These are phyloP conservation scores for Reutealis trisperma DNA, from an alignment of 345 rosid genomes.

Conservation along the genomic window DNA sequence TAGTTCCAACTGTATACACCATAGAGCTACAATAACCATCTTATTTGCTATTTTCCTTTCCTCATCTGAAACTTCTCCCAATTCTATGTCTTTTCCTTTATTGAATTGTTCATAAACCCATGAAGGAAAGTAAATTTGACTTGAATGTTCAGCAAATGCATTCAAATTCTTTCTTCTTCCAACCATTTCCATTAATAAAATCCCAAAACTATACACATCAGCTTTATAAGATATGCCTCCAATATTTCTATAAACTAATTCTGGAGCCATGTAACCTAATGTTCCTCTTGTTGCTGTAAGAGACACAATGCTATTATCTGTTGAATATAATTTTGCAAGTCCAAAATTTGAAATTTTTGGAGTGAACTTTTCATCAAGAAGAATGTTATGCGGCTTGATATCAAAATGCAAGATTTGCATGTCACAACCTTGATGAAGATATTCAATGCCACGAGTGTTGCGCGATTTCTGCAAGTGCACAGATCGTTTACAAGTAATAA, in stretches of 20 bases:
- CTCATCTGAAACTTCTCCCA: not conserved
- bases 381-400: conserved; percentile 8
- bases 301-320: not conserved
- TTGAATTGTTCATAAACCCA: not conserved
- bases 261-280: not conserved
- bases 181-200: too few relatives aligned
- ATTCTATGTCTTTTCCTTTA: not conserved
- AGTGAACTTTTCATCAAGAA: not conserved
- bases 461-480: too few relatives aligned
- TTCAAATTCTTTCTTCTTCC: too few relatives aligned
- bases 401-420: conserved; percentile 12
- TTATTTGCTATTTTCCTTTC: not conserved
- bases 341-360: conserved; percentile 1
- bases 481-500: too few relatives aligned
- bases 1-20: conserved; percentile 1
- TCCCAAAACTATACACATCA: too few relatives aligned
- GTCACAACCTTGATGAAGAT: not conserved
- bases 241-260: not conserved
- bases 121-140: not conserved
- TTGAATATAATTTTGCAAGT: not conserved
- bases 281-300: not conserved
- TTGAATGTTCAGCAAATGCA: not conserved
- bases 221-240: too few relatives aligned
- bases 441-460: conserved; percentile 11
- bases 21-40: not conserved